Conservation (phyloP, 2,329 filamentous ascomycete genomes). For the Xylaria sp. region DNA sequence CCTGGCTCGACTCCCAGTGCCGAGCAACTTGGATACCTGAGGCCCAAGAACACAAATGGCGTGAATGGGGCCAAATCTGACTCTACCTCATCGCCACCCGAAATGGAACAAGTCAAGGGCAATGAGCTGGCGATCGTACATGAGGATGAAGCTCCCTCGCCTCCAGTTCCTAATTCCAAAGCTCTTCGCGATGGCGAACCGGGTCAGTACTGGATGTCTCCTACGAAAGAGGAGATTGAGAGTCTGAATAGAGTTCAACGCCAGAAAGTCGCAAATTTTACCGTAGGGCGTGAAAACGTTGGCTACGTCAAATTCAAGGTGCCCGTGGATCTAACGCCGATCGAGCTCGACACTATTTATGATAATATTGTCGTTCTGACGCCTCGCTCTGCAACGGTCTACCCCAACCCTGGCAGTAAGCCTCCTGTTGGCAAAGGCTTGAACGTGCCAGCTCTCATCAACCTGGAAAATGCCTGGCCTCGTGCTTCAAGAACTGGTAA, state of each 20-base stretch:
- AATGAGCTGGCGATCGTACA: slow-evolving; percentile 83
- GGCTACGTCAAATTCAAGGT: slow-evolving; percentile 85
- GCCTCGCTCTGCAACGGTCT: slow-evolving; percentile 87
- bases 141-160: slow-evolving; percentile 68
- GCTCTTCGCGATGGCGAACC: slow-evolving; percentile 60
- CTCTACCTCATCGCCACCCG: slow-evolving; percentile 58
- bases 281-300: slow-evolving; percentile 83
- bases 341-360: slow-evolving; percentile 83
- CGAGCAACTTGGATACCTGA: slow-evolving; percentile 69
- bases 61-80: slow-evolving; percentile 58
- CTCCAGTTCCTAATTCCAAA: slow-evolving; percentile 45
- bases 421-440: slow-evolving; percentile 86
- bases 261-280: slow-evolving; percentile 77
- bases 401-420: slow-evolving; percentile 79
- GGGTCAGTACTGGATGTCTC: slow-evolving; percentile 89
- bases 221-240: slow-evolving; percentile 77
- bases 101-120: slow-evolving; percentile 77
- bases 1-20: slow-evolving; percentile 63
- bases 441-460: slow-evolving; percentile 89
- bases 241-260: slow-evolving; percentile 84
- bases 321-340: slow-evolving; percentile 82
- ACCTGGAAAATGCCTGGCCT: slow-evolving; percentile 93
- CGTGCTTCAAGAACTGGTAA: slow-evolving; percentile 71
- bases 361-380: slow-evolving; percentile 80
- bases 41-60: slow-evolving; percentile 59